These are phyloP conservation scores for Fusarium buxicola DNA, from an alignment of 2,329 filamentous ascomycete genomes.

Conservation along the genomic window DNA sequence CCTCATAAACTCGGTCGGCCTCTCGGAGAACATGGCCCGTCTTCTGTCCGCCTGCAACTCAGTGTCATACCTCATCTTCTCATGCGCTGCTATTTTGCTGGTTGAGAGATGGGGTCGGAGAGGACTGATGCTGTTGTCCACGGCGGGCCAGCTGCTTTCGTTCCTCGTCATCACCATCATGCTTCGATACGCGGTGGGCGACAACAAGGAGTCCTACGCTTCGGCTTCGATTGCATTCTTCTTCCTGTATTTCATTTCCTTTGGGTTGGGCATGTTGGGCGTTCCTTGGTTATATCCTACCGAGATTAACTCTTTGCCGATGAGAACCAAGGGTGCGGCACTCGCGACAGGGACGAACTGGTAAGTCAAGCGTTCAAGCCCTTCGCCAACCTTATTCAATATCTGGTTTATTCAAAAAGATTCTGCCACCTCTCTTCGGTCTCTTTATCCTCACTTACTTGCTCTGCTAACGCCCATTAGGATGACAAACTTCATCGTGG, in stretches of 20 bases:
- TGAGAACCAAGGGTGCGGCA: slow-evolving; percentile 47
- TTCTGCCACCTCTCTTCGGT: too few relatives aligned
- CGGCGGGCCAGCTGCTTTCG: slow-evolving; percentile 17
- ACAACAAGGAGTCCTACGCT: neutral
- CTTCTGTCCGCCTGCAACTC: slow-evolving; percentile 61
- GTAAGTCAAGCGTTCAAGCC: neutral
- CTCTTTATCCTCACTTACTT: rapidly evolving
- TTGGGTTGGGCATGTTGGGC: slow-evolving; percentile 33
- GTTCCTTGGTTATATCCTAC: slow-evolving; percentile 49
- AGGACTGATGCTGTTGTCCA: slow-evolving; percentile 33
- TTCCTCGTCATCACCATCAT: slow-evolving; percentile 34
- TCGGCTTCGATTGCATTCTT: slow-evolving; percentile 30
- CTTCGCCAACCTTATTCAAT: too few relatives aligned
- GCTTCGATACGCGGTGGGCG: slow-evolving; percentile 16
- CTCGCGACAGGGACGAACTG: slow-evolving; percentile 36
- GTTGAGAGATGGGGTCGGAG: slow-evolving; percentile 25
- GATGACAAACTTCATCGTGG: slow-evolving; percentile 47
- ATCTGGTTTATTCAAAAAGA: too few relatives aligned
- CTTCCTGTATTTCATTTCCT: slow-evolving; percentile 34
- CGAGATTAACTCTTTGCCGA: slow-evolving; percentile 50
- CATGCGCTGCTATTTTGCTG: slow-evolving; percentile 8
- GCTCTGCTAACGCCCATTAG: neutral
- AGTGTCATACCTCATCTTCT: slow-evolving; percentile 39
- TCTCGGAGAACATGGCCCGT: slow-evolving; percentile 60
- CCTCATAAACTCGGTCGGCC: slow-evolving; percentile 62